Conservation (phyloP, 495 filamentous ascomycete genomes). For the Xylaria cubensis region DNA sequence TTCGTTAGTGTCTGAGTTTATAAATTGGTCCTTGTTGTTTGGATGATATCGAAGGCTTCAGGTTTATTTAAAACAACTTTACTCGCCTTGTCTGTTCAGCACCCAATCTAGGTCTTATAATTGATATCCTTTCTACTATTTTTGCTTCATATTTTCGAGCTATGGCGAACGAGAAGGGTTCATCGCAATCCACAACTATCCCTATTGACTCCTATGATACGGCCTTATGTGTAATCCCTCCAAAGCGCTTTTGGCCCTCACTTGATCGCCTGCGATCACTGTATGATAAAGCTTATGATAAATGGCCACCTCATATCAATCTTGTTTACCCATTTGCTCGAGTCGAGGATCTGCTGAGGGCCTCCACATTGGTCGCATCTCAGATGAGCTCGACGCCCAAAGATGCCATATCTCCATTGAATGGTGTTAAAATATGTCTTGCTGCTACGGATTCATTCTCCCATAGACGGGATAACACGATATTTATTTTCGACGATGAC, state of each 20-base stretch:
- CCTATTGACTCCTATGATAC: conserved; percentile 51
- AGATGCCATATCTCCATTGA: background rate
- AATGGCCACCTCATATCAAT: conserved; percentile 68
- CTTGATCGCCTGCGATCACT: conserved; percentile 57
- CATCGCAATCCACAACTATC: conserved; percentile 23
- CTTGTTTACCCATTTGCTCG: conserved; percentile 65
- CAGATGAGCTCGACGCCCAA: conserved; percentile 26
- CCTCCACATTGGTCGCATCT: conserved; percentile 36
- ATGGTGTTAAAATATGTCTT: conserved; percentile 35
- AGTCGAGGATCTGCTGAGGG: conserved; percentile 40
- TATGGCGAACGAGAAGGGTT: conserved; percentile 33
- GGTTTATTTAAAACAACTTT: background rate
- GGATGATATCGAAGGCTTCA: background rate
- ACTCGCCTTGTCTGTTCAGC: background rate
- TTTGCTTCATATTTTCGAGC: background rate
- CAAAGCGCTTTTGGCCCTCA: conserved; percentile 44
- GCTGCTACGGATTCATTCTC: conserved; percentile 48
- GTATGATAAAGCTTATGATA: conserved; percentile 61
- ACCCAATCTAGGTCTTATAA: background rate
- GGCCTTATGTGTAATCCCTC: conserved; percentile 59
- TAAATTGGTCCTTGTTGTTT: background rate
- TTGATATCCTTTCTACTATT: background rate
- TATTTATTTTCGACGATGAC: conserved; percentile 48
- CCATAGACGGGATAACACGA: conserved; percentile 50
- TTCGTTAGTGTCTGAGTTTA: background rate